Base-by-base conservation (phyloP, 768 basidiomycete genomes). In the Boletus edulis region DNA sequence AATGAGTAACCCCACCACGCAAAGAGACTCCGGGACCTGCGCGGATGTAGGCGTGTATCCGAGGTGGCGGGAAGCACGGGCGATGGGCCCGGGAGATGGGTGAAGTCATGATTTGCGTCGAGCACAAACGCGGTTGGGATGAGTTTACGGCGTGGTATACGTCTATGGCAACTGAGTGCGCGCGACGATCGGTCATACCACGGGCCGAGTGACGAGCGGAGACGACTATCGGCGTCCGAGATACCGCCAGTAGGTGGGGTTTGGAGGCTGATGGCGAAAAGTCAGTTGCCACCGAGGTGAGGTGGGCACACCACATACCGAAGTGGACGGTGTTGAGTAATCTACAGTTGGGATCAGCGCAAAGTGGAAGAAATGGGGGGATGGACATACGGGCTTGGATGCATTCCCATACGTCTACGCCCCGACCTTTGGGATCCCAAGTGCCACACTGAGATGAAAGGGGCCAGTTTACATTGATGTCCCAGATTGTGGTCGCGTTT, bases 331-430 rank as follows among this genome's bases (percentile, higher is more conserved):
- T 7, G 79, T 81, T 12, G 86, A 85, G 49, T 82, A 73, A 72
- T 89, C 87, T 88, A 52, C 47, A 51, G 49, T 46, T 56, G 48
- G 43, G 10, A 45, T 54, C 51, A 62, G 56, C 13, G 43, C 47
- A 17, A 40, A 38, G 20, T 22, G 40, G 12, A 22, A 18, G 37
- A n/a, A 39, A 18, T 45, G 18, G n/a, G 41, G 51, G 32, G 52
- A 38, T 27, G 49, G 58, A 37, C 49, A 71, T 70, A 89, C 87
- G 87, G 62, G 81, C 79, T 69, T 76, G 71, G 51, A 88, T 74
- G 66, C 87, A 89, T 63, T 89, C 86, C 86, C 86, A 89, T 51
- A 89, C 79, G 52, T 87, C 85, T 40, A 89, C 87, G 27, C 84
- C 82, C 39, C 81, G 80, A 49, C 81, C 77, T 69, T 78, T 80